Base-by-base conservation (phyloP, 345 rosid genomes). In the Noccaea bulbosa region DNA sequence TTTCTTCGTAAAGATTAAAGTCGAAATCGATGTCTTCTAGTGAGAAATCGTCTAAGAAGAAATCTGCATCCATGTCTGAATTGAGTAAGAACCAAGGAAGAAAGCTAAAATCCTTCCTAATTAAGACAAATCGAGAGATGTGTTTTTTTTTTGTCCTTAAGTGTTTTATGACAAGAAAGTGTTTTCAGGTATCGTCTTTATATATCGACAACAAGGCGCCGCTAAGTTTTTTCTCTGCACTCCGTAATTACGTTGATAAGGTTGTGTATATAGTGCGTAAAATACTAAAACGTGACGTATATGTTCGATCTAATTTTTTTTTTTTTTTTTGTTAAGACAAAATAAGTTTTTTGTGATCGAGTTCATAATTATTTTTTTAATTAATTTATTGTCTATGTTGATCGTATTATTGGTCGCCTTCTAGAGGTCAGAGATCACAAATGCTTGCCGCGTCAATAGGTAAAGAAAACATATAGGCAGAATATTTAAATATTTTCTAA, bases 1-100 rank as follows among this genome's bases (percentile, higher is more conserved):
- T 33, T 20, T 49, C 77, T 48, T 66, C 53, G 61, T 5, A 41
- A 6, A 41, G 4, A 50, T 67, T 37, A 15, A 73, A 74, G 55
- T 74, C 72, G 54, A 73, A 73, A 66, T 73, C 60, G 27, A 74
- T 74, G 67, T 67, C 34, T 66, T 66, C 78, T 37, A 74, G 61
- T 58, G 78, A 74, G 54, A 66, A 66, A 45, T 67, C 72, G 11
- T 12, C 0, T 50, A 47, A 47, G 51, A 66, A 66, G 48, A 66
- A 74, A n/a, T 74, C 72, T 74, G 24, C 72, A 41, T 66, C 72
- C 77, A 74, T 74, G 32, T 39, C 59, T 11, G 38, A 57, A 14
- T 57, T 12, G 24, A 55, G 6, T 4, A 46, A 11, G 37, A 44
- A 53, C 16, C 20, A 41, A 37, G 30, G 41, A 39, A 43, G 46